Percentiles rank a stretch among this genome's conserved stretches.
phyloP scores from a whole-genome alignment of 371 early-diverging fungal species.

The Umbelopsis sp. region DNA sequence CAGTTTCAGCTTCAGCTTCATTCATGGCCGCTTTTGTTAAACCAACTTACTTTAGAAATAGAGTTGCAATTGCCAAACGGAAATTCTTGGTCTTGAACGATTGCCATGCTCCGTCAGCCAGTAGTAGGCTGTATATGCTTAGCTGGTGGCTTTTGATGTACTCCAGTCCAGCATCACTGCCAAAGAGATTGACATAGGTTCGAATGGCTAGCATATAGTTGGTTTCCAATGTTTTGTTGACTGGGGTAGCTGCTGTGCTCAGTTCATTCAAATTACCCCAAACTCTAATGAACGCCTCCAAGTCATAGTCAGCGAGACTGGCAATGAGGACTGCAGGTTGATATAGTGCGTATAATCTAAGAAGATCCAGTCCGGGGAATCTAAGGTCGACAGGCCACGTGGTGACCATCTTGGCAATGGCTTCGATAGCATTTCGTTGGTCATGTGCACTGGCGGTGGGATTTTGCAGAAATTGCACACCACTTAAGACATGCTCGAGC shows the following conservation, averaged over 20 bases:
- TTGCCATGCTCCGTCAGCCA: conserved; percentile 34
- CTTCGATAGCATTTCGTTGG: conserved; percentile 30
- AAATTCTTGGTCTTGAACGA: conserved; percentile 31
- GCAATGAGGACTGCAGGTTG: conserved; percentile 36
- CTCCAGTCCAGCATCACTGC: conserved; percentile 41
- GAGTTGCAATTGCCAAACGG: conserved; percentile 42
- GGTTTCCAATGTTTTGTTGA: conserved; percentile 51
- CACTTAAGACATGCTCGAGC: conserved; percentile 37
- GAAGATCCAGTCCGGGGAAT: conserved; percentile 87
- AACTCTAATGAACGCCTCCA: conserved; percentile 35
- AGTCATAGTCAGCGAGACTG: conserved; percentile 25
- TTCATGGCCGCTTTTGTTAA: neutral
- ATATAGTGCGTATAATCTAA: conserved; percentile 71
- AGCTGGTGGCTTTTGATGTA: conserved; percentile 41
- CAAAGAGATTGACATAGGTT: conserved; percentile 64
- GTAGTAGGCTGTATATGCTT: conserved; percentile 28
- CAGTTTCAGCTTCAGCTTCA: too few relatives aligned
- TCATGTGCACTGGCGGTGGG: conserved; percentile 35
- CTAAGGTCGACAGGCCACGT: conserved; percentile 68
- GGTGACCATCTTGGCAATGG: conserved; percentile 46
- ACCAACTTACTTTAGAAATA: conserved; percentile 44
- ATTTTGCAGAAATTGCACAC: conserved; percentile 42
- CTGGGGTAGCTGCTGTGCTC: conserved; percentile 26
- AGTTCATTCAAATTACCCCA: conserved; percentile 20
- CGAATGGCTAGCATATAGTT: conserved; percentile 76